phyloP scores from a whole-genome alignment of 2,329 filamentous ascomycete species.

The Myriosclerotinia scirpicola region DNA sequence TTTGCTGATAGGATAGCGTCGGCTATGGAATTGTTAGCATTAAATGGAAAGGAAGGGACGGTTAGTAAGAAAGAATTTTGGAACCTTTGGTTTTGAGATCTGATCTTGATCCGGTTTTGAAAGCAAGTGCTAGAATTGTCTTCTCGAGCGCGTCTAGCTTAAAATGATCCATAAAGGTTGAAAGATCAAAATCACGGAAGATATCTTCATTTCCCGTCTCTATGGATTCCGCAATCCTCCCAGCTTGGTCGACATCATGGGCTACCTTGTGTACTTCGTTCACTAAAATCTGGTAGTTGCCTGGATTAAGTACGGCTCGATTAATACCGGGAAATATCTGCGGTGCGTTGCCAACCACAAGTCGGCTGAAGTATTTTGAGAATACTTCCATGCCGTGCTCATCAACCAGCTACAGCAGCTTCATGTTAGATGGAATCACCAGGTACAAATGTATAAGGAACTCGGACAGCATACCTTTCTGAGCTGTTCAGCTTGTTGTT shows the following conservation, averaged over 20 bases:
- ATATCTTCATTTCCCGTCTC: slow-evolving; percentile 89
- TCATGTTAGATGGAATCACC: slow-evolving; percentile 14
- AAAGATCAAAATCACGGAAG: slow-evolving; percentile 95
- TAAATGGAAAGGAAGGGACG: slow-evolving; percentile 21
- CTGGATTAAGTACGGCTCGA: slow-evolving; percentile 70
- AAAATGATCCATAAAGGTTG: slow-evolving; percentile 94
- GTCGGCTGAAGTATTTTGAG: slow-evolving; percentile 89
- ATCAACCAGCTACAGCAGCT: slow-evolving; percentile 71
- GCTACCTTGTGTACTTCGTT: slow-evolving; percentile 85
- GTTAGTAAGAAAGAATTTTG: slow-evolving; percentile 20
- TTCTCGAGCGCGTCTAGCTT: slow-evolving; percentile 86
- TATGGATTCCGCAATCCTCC: slow-evolving; percentile 90
- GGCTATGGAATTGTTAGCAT: slow-evolving; percentile 52
- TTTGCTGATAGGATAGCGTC: slow-evolving; percentile 87
- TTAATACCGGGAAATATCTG: slow-evolving; percentile 84
- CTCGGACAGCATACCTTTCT: slow-evolving; percentile 65
- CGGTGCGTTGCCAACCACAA: slow-evolving; percentile 86
- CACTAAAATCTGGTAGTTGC: slow-evolving; percentile 79
- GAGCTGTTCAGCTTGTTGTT: slow-evolving; percentile 86
- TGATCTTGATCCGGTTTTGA: slow-evolving; percentile 75
- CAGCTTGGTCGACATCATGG: slow-evolving; percentile 76
- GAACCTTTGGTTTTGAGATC: slow-evolving; percentile 89
- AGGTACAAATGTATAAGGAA: slow-evolving; percentile 16
- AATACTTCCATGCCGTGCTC: slow-evolving; percentile 99
- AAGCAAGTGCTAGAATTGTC: slow-evolving; percentile 82